These are phyloP conservation scores for Ustilago sp. DNA, from an alignment of 1,284 basidiomycete species.

Conservation along the genomic window DNA sequence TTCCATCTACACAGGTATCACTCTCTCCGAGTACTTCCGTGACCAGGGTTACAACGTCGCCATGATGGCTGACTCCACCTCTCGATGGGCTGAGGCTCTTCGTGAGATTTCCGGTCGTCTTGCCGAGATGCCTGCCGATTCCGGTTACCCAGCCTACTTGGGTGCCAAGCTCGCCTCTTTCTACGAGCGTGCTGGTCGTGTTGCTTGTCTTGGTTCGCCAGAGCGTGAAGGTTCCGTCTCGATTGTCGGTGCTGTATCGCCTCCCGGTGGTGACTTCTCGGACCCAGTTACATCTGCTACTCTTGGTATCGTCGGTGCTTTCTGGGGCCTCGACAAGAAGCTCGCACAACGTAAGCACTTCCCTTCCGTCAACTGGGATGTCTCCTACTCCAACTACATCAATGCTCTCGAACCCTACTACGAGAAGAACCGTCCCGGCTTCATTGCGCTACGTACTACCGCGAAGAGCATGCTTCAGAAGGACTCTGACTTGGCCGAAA, in stretches of 20 bases:
- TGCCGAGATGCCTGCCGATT: conserved; percentile 99
- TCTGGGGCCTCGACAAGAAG: conserved; percentile 82
- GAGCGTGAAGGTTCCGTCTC: conserved; percentile 91
- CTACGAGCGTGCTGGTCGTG: conserved; percentile 99
- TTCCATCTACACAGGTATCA: conserved; percentile 99
- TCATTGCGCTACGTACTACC: conserved; percentile 88
- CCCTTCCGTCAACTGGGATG: conserved; percentile 98
- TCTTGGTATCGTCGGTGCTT: conserved; percentile 98
- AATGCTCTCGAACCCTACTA: conserved; percentile 95
- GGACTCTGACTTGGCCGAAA: conserved; percentile 97
- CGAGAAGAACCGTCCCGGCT: conserved; percentile 86
- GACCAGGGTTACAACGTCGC: conserved; percentile 97
- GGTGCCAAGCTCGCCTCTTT: conserved; percentile 95
- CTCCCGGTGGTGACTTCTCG: conserved; percentile 98
- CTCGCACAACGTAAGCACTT: conserved; percentile 98
- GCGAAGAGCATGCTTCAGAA: conserved; percentile 98
- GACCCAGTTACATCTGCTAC: conserved; percentile 98
- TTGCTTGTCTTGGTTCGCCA: conserved; percentile 90
- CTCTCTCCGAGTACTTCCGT: conserved; percentile 98
- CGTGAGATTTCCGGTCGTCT: conserved; percentile 99
- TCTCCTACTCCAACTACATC: conserved; percentile 98
- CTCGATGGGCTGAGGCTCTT: conserved; percentile 98
- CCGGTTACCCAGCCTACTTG: conserved; percentile 93
- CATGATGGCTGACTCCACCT: conserved; percentile 99
- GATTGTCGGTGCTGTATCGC: conserved; percentile 98